Percentiles rank a stretch among this genome's conserved stretches.
phyloP scores from a whole-genome alignment of 805 yeast species.

The Ogataea henricii region DNA sequence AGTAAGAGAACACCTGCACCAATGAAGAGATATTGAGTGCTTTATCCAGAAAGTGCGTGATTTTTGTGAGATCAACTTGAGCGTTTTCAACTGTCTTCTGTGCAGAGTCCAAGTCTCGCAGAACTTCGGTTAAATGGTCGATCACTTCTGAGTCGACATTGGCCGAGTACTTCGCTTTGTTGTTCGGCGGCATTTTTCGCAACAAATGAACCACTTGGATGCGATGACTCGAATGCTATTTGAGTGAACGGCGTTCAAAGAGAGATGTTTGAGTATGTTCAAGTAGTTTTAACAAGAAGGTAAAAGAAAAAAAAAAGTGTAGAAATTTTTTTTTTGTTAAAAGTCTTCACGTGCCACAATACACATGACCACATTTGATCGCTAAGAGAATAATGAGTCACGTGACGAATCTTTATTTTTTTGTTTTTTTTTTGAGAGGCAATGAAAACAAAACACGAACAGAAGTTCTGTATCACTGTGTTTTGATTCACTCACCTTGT shows the following conservation, averaged over 20 bases:
- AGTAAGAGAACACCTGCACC: constrained; percentile 45
- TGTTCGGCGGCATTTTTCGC: constrained; percentile 9
- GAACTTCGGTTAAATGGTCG: constrained; percentile 19
- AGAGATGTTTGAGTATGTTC: background rate
- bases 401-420: constrained; percentile 3
- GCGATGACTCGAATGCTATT: too few species aligned
- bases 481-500: background rate
- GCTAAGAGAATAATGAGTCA: too few species aligned
- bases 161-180: constrained; percentile 25
- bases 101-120: constrained; percentile 16
- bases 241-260: too few species aligned
- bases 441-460: constrained; percentile 22
- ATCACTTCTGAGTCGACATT: constrained; percentile 18
- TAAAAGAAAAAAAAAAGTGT: background rate
- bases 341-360: background rate
- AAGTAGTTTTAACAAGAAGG: background rate
- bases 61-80: constrained; percentile 11
- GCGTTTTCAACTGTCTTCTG: constrained; percentile 30
- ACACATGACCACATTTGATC: background rate
- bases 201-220: too few species aligned
- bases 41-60: constrained; percentile 34
- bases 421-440: constrained; percentile 2
- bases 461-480: background rate
- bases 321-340: background rate
- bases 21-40: constrained; percentile 35